These are phyloP conservation scores for Graphilbum fragrans DNA, from an alignment of 2,329 filamentous ascomycete genomes.

Conservation along the genomic window DNA sequence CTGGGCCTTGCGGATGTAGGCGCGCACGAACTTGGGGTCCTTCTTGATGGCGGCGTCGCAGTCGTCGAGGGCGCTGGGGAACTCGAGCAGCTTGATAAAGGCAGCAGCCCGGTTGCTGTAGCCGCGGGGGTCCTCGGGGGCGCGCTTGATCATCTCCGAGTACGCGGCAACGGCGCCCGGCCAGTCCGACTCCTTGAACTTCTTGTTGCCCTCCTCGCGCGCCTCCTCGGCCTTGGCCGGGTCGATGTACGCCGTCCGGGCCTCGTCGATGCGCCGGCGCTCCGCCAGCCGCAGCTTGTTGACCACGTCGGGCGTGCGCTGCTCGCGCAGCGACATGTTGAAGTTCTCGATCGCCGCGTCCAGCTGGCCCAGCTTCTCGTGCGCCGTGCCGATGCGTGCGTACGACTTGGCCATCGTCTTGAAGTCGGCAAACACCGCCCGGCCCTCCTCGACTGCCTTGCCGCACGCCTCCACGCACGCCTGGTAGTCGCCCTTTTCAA, in stretches of 20 bases:
- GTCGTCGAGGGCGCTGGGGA: slow-evolving; percentile 86
- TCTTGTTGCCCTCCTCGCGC: slow-evolving; percentile 85
- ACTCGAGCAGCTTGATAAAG: slow-evolving; percentile 91
- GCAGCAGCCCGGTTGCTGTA: slow-evolving; percentile 97
- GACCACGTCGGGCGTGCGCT: slow-evolving; percentile 88
- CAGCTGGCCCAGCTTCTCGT: slow-evolving; percentile 81
- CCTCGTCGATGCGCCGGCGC: slow-evolving; percentile 67
- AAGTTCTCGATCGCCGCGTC: slow-evolving; percentile 75
- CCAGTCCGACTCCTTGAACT: slow-evolving; percentile 96
- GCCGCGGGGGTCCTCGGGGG: slow-evolving; percentile 81
- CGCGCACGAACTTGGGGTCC: slow-evolving; percentile 85
- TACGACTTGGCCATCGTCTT: slow-evolving; percentile 98
- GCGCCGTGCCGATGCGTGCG: slow-evolving; percentile 82
- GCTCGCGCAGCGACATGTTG: slow-evolving; percentile 88
- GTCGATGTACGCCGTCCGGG: slow-evolving; percentile 73
- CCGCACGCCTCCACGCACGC: slow-evolving; percentile 77
- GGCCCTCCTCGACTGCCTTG: slow-evolving; percentile 81
- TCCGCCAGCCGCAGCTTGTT: slow-evolving; percentile 85
- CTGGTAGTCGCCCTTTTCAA: slow-evolving; percentile 91
- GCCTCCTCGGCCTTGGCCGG: slow-evolving; percentile 90
- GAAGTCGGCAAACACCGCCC: slow-evolving; percentile 85
- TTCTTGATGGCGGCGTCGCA: slow-evolving; percentile 85
- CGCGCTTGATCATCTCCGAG: slow-evolving; percentile 91
- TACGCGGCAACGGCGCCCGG: slow-evolving; percentile 90
- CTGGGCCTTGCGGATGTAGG: slow-evolving; percentile 93